These are phyloP conservation scores for Pharnaceum exiguum DNA, from an alignment of 148 eudicot genomes.

Conservation along the genomic window DNA sequence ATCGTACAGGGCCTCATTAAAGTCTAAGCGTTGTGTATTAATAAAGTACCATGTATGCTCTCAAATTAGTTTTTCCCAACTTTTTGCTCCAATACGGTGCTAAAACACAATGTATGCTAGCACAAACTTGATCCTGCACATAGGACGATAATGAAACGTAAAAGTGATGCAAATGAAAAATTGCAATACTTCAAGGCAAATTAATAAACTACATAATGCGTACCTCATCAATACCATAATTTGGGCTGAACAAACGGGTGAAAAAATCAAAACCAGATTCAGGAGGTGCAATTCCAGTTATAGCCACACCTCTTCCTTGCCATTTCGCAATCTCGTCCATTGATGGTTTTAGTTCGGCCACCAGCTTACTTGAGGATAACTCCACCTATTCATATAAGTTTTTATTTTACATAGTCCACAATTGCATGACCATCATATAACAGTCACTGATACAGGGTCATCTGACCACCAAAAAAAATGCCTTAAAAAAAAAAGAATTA, in stretches of 20 bases:
- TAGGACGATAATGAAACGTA: too few species aligned
- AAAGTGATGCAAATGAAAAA: too few species aligned
- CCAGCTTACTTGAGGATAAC: constrained; percentile 10
- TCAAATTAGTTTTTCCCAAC: constrained; percentile 17
- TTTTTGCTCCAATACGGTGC: constrained; percentile 35
- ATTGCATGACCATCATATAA: not conserved
- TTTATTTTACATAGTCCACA: not conserved
- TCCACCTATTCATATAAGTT: constrained; percentile 15
- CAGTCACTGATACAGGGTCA: too few species aligned
- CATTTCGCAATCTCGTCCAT: constrained; percentile 20
- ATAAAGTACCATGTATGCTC: constrained; percentile 24
- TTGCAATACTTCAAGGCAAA: too few species aligned
- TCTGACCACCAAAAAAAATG: too few species aligned
- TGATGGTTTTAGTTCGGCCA: constrained; percentile 11
- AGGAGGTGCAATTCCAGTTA: constrained; percentile 21
- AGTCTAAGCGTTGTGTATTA: too few species aligned
- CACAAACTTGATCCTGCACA: constrained; percentile 35
- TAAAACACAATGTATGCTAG: constrained; percentile 28
- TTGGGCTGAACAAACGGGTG: constrained; percentile 27
- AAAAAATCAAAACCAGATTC: constrained; percentile 19
- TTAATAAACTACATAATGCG: too few species aligned
- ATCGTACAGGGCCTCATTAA: too few species aligned
- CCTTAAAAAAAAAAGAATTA: too few species aligned
- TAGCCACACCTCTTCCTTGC: constrained; percentile 28
- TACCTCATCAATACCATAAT: constrained; percentile 28